These are phyloP conservation scores for Calvatia gigantea DNA, from an alignment of 768 basidiomycete species.

Conservation along the genomic window DNA sequence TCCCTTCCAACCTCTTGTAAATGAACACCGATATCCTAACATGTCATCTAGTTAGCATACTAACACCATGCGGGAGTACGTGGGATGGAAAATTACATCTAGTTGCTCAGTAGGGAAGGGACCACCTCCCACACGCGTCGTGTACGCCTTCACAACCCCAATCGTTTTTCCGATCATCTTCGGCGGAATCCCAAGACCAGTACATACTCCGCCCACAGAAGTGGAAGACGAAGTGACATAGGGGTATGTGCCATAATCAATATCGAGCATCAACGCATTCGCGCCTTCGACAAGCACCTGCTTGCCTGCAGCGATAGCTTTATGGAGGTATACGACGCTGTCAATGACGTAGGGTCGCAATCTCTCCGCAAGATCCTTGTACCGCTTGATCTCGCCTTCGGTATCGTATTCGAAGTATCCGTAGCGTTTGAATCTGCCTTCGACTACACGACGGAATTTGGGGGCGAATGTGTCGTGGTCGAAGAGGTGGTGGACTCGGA, in stretches of 20 bases:
- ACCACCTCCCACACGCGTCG: conserved; percentile 96
- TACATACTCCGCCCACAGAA: conserved; percentile 92
- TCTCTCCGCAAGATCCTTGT: conserved; percentile 84
- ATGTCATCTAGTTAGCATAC: neutral
- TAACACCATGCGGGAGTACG: neutral
- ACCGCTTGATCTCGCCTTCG: conserved; percentile 90
- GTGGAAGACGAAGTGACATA: conserved; percentile 96
- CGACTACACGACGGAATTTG: conserved; percentile 94
- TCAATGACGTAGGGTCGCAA: conserved; percentile 88
- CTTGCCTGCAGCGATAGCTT: conserved; percentile 72
- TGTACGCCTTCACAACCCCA: conserved; percentile 97
- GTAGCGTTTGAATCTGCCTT: conserved; percentile 97
- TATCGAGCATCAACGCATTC: conserved; percentile 97
- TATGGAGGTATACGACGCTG: conserved; percentile 81
- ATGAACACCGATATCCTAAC: conserved; percentile 75
- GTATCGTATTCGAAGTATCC: conserved; percentile 98
- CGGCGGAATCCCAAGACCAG: conserved; percentile 96
- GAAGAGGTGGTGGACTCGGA: conserved; percentile 95
- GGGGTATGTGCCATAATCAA: conserved; percentile 98
- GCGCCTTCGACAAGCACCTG: conserved; percentile 93
- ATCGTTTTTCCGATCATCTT: conserved; percentile 81
- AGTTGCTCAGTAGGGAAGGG: conserved; percentile 97
- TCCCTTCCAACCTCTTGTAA: conserved; percentile 93
- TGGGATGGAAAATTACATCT: conserved; percentile 53
- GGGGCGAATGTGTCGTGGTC: conserved; percentile 78